Evolutionary conservation across 2,329 filamentous ascomycete species (phyloP).

Genomic region (Colletotrichum eremochloae): DNA sequence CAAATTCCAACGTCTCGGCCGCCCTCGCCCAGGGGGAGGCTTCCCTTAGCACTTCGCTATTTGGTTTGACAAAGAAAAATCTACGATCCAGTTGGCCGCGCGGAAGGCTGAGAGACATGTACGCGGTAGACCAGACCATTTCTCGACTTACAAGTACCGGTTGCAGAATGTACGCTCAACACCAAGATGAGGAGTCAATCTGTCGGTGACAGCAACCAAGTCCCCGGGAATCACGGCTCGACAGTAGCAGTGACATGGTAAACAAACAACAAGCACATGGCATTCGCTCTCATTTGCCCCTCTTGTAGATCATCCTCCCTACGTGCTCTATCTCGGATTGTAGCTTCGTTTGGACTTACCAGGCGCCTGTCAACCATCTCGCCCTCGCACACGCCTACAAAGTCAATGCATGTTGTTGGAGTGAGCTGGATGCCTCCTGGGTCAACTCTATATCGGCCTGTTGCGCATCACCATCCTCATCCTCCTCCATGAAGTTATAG

Average conservation of each 20-base stretch:
- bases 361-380: not conserved
- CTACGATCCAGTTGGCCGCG: slow-evolving; percentile 30
- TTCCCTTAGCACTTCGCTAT: slow-evolving; percentile 5
- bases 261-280: slow-evolving; percentile 27
- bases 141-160: not conserved
- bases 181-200: not conserved
- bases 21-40: slow-evolving; percentile 11
- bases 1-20: slow-evolving; percentile 28
- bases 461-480: not conserved
- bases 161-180: slow-evolving; percentile 3
- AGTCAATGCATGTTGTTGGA: not conserved
- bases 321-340: not conserved
- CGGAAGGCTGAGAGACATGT: slow-evolving; percentile 17
- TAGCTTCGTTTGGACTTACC: not conserved
- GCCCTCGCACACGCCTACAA: not conserved
- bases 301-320: slow-evolving; percentile 12
- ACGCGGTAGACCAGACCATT: slow-evolving; percentile 5
- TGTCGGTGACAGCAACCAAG: not conserved
- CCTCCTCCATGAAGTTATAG: slow-evolving; percentile 33
- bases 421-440: slow-evolving; percentile 10
- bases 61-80: slow-evolving; percentile 12
- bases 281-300: slow-evolving; percentile 15
- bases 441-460: slow-evolving; percentile 27
- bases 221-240: slow-evolving; percentile 1
- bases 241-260: not conserved